phyloP scores from a whole-genome alignment of 352 stramenopile genomes.

The Phytophthora meadii region DNA sequence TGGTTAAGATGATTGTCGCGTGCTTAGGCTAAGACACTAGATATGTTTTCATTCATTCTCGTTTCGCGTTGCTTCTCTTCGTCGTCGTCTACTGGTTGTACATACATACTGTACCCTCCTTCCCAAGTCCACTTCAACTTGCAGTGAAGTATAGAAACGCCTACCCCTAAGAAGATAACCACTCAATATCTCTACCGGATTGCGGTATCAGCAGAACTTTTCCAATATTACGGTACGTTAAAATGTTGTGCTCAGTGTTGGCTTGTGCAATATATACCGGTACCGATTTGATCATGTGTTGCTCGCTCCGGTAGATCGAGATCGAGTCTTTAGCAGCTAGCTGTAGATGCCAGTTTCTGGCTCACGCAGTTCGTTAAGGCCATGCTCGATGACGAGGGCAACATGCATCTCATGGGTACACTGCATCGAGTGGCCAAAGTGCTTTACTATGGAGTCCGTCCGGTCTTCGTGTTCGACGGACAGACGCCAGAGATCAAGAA shows the following conservation, averaged over 20 bases:
- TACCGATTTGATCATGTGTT: too few relatives aligned
- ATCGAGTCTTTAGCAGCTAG: conserved; percentile 98
- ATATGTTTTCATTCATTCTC: conserved; percentile 49
- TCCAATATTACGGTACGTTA: too few relatives aligned
- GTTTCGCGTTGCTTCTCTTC: neutral
- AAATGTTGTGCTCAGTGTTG: too few relatives aligned
- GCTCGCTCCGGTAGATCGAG: conserved; percentile 96
- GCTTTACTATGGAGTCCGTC: conserved; percentile 96
- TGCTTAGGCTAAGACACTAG: conserved; percentile 44
- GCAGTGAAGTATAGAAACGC: too few relatives aligned
- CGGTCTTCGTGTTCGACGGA: conserved; percentile 99
- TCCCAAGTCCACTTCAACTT: conserved; percentile 22
- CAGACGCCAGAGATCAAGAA: too few relatives aligned
- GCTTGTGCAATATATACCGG: too few relatives aligned
- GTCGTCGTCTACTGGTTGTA: too few relatives aligned
- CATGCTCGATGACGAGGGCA: conserved; percentile 95
- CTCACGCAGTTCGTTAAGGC: conserved; percentile 99
- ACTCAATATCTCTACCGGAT: too few relatives aligned
- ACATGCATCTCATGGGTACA: conserved; percentile 96
- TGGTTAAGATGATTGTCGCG: conserved; percentile 35
- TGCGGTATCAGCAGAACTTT: too few relatives aligned
- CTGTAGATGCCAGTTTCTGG: conserved; percentile 99
- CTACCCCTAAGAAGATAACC: too few relatives aligned
- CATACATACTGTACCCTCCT: too few relatives aligned
- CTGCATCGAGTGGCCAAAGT: conserved; percentile 94